Evolutionary conservation across 352 stramenopile species (phyloP).

Genomic region (Phytophthora crassamura): DNA sequence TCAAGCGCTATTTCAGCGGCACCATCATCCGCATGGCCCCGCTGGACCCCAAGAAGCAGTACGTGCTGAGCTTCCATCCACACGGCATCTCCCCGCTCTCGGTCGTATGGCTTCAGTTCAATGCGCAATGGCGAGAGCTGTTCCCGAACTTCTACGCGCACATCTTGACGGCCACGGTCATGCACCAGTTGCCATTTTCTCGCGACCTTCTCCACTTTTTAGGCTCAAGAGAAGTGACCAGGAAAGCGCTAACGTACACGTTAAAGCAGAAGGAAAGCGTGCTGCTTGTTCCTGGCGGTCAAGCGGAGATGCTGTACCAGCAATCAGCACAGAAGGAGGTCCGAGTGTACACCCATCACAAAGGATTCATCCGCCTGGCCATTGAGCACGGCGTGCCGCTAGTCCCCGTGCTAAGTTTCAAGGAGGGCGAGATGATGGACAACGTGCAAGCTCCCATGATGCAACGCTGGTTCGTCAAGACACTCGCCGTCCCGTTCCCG

Average conservation of each 20-base stretch:
- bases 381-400: conserved; percentile 70
- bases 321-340: conserved; percentile 55
- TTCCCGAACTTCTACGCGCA: conserved; percentile 67
- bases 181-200: conserved; percentile 70
- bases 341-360: conserved; percentile 71
- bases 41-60: conserved; percentile 60
- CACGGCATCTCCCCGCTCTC: conserved; percentile 75
- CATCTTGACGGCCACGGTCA: conserved; percentile 69
- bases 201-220: conserved; percentile 75
- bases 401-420: conserved; percentile 78
- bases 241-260: conserved; percentile 54
- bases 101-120: conserved; percentile 77
- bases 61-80: conserved; percentile 76
- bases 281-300: conserved; percentile 72
- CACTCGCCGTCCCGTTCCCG: conserved; percentile 72
- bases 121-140: conserved; percentile 54
- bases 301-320: conserved; percentile 82
- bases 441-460: conserved; percentile 68
- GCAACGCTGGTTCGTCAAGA: conserved; percentile 75
- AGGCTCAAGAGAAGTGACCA: conserved; percentile 69
- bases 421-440: conserved; percentile 76
- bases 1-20: conserved; percentile 64
- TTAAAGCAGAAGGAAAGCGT: conserved; percentile 61
- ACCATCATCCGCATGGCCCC: conserved; percentile 55
- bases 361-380: conserved; percentile 77